Evolutionary conservation across 2,329 filamentous ascomycete genomes (phyloP), one percentile per base, ranked within the genome.

Genomic region (Hymenoscyphus scutula): DNA sequence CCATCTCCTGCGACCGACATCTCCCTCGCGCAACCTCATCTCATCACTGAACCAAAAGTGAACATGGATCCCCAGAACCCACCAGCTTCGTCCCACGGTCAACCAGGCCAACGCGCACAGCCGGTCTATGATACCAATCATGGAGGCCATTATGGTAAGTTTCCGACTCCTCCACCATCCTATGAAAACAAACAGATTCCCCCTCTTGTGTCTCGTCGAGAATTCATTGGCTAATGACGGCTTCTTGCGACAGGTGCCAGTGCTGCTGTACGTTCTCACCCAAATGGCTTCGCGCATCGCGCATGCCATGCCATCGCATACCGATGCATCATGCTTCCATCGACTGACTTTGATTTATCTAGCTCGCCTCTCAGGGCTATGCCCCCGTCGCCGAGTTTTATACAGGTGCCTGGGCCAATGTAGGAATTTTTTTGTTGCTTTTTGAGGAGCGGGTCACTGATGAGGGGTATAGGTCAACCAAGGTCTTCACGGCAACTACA

Each of bases 381-480:
- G 91, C 92, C 55, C 92, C 93, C n/a, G 89, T 87, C 65, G 82
- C 92, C 54, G 93, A 97, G 76, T 85, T 97, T 62, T 98, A 97
- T 78, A 94, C 91, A 1, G 93, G 93, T 17, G 89, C 92, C 65
- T 98, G 94, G 93, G 90, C 92, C 71, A 99, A 99, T 80, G 94
- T 95, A 81, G 74, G 86, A 78, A 53, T 34, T 59, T 60, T 23
- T 37, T 27, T n/a, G 59, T 32, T 34, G 38, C 53, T 58, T 65
- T 34, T 25, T 56, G 27, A 59, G 19, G 32, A 51, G 60, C 59
- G 15, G 10, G 56, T 48, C 64, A 61, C 62, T 72, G 56, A 71
- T 66, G 76, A 63, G 56, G 34, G 38, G 17, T 61, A 58, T 72
- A 96, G 91, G 92, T 98, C 68, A 96, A 96, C 74, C 95, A 99